Conservation (phyloP, 805 yeast genomes). For the Scheffersomyces ergatensis region DNA sequence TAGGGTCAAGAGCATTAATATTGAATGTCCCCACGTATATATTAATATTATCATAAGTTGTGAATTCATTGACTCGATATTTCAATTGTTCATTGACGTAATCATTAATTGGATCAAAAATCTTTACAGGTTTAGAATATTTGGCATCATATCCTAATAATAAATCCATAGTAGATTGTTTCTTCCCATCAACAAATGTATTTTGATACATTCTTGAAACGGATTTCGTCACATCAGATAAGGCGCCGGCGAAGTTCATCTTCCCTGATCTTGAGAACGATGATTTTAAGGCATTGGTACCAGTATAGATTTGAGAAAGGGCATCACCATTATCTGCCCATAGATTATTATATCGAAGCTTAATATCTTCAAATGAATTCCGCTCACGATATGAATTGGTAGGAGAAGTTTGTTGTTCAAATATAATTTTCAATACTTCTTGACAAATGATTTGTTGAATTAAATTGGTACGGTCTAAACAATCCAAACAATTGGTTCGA, state of each 20-base stretch:
- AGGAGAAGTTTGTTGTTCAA: constrained; percentile 21
- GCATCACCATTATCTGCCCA: constrained; percentile 77
- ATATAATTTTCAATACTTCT: constrained; percentile 54
- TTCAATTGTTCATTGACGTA: constrained; percentile 67
- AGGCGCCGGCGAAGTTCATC: constrained; percentile 94
- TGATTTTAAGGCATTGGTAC: constrained; percentile 68
- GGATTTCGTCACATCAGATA: constrained; percentile 96
- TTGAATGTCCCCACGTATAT: constrained; percentile 85
- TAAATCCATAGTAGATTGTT: constrained; percentile 86
- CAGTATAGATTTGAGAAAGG: constrained; percentile 60
- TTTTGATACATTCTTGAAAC: constrained; percentile 94
- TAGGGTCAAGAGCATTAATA: constrained; percentile 65
- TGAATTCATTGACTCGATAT: constrained; percentile 49
- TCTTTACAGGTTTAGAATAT: constrained; percentile 64
- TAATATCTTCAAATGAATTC: constrained; percentile 45
- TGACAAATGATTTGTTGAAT: constrained; percentile 81
- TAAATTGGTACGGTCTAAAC: constrained; percentile 90
- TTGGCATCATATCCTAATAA: constrained; percentile 74
- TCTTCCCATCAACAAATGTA: constrained; percentile 88
- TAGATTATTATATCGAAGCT: constrained; percentile 73
- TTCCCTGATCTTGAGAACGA: constrained; percentile 93
- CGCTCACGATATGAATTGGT: constrained; percentile 19
- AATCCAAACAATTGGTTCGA: constrained; percentile 87
- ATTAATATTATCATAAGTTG: constrained; percentile 56
- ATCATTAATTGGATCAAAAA: constrained; percentile 88